A percentile compares a stretch with the other conserved stretches of the same genome.
phyloP scores from a whole-genome alignment of 352 stramenopile species.

The Pythium dissimile region DNA sequence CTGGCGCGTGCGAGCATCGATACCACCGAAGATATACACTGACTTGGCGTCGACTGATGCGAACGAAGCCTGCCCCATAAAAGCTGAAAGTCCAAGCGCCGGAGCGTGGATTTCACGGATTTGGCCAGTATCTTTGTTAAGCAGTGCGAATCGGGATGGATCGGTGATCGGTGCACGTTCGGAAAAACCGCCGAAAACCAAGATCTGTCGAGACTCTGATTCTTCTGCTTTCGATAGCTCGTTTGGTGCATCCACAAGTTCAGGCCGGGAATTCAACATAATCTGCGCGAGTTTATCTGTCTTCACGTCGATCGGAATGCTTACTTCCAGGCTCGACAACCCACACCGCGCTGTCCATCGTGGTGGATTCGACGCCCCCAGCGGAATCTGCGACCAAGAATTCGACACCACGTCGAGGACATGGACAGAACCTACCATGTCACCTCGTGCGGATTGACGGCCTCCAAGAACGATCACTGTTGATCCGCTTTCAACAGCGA shows the following conservation, averaged over 20 bases:
- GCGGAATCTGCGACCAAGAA: constrained; percentile 33
- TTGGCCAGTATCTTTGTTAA: constrained; percentile 30
- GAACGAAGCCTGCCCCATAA: constrained; percentile 41
- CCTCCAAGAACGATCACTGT: constrained; percentile 54
- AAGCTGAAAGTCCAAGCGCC: constrained; percentile 36
- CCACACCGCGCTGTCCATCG: constrained; percentile 8
- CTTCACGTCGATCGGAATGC: constrained; percentile 14
- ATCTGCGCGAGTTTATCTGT: constrained; percentile 15
- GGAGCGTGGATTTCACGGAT: constrained; percentile 30
- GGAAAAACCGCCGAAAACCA: constrained; percentile 60
- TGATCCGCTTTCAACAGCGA: constrained; percentile 28
- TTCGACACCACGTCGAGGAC: constrained; percentile 50
- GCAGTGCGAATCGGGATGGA: constrained; percentile 17
- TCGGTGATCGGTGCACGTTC: constrained; percentile 9
- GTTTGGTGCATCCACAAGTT: neutral
- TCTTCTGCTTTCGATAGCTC: neutral
- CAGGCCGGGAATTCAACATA: neutral
- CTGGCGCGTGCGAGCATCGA: constrained; percentile 21
- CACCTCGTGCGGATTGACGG: constrained; percentile 15
- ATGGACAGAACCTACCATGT: constrained; percentile 34
- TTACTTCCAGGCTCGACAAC: constrained; percentile 9
- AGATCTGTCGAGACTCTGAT: constrained; percentile 20
- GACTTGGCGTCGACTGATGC: constrained; percentile 35
- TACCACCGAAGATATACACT: constrained; percentile 60
- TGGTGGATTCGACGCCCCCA: constrained; percentile 2